These are phyloP conservation scores for Rhododendron mucronatum DNA, from an alignment of 148 eudicot species.

Conservation along the genomic window DNA sequence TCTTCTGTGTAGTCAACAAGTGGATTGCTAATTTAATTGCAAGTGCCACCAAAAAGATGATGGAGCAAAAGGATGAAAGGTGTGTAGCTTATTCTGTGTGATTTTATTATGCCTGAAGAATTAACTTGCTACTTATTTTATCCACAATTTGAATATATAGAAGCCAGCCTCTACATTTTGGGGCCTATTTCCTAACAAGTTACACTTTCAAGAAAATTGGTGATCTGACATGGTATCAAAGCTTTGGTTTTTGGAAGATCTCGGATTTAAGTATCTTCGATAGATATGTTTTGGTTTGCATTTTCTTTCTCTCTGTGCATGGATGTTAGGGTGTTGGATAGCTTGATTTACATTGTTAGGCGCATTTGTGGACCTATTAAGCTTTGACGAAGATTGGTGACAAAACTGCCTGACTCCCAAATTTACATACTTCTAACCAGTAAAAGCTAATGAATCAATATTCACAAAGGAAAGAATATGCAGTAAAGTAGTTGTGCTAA, in stretches of 20 bases:
- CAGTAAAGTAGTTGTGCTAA: not conserved
- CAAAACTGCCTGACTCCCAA: not conserved
- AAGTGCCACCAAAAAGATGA: slow-evolving; percentile 80
- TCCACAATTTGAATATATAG: not conserved
- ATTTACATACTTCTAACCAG: not conserved
- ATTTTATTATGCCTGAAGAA: not conserved
- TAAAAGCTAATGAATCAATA: not conserved
- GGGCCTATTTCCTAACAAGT: not conserved
- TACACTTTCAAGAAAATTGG: not conserved
- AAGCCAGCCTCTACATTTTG: not conserved
- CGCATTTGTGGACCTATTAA: not conserved
- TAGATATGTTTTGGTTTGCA: not conserved
- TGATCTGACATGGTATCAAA: not conserved
- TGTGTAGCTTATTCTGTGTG: slow-evolving; percentile 13
- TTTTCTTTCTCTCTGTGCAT: not conserved
- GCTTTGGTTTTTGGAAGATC: not conserved
- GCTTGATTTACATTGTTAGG: not conserved
- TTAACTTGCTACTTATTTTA: not conserved
- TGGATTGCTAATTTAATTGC: slow-evolving; percentile 88
- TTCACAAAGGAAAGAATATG: not conserved
- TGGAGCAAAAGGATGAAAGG: slow-evolving; percentile 98
- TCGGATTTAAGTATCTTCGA: not conserved
- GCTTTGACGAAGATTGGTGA: not conserved
- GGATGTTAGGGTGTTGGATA: not conserved
- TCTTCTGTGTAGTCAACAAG: slow-evolving; percentile 61